These are phyloP conservation scores for Trichothecium roseum DNA, from an alignment of 2,329 filamentous ascomycete genomes.

Conservation along the genomic window DNA sequence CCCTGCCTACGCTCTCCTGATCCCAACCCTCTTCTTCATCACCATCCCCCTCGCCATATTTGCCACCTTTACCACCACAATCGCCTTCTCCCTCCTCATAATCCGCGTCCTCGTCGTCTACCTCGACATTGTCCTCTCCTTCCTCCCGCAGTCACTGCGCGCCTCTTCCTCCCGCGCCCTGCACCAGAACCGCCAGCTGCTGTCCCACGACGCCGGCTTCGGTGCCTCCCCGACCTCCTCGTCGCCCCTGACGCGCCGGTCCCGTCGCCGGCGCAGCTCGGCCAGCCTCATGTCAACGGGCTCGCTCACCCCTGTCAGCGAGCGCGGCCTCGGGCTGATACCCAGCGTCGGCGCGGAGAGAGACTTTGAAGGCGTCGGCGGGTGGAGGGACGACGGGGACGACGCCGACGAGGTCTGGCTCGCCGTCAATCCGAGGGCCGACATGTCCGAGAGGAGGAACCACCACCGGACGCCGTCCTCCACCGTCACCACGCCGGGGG, in stretches of 20 bases:
- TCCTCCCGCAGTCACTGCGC: conserved; percentile 43
- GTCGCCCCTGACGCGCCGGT: conserved; percentile 11
- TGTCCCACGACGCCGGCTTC: conserved; percentile 9
- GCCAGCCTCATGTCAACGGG: conserved; percentile 20
- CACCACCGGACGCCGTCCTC: conserved; percentile 30
- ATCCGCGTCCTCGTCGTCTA: conserved; percentile 52
- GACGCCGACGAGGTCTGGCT: conserved; percentile 29
- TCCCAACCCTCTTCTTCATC: conserved; percentile 52
- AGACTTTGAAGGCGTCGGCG: conserved; percentile 50
- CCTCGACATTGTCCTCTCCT: conserved; percentile 48
- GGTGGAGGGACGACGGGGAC: conserved; percentile 35
- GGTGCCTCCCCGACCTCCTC: conserved; percentile 6
- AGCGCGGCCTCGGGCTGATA: conserved; percentile 28
- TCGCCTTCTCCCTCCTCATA: conserved; percentile 52
- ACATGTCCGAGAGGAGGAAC: conserved; percentile 32
- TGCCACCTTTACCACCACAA: conserved; percentile 50
- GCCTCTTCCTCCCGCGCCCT: conserved; percentile 13
- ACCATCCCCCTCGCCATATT: conserved; percentile 53
- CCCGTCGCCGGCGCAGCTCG: conserved; percentile 23
- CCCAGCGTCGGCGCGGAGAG: conserved; percentile 40
- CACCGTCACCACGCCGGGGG: conserved; percentile 26
- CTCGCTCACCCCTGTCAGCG: conserved; percentile 20
- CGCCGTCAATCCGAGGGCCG: conserved; percentile 40
- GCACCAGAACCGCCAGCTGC: neutral
- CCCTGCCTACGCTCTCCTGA: conserved; percentile 43